Conservation (phyloP, 768 basidiomycete genomes). For the Tylopilus felleus region DNA sequence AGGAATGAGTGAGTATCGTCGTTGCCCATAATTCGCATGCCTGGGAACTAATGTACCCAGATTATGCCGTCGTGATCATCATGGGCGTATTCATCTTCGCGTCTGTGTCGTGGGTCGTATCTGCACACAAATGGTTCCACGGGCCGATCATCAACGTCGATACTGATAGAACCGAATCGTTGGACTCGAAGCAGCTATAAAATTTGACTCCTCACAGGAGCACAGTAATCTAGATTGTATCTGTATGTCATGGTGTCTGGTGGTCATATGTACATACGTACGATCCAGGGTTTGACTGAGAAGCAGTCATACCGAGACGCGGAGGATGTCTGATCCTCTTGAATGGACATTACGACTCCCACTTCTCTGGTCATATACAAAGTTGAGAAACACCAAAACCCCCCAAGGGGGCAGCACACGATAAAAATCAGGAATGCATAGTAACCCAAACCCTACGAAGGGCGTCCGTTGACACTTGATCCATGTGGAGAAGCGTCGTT, state of each 20-base stretch:
- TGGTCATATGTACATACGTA: neutral
- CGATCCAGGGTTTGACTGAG: neutral
- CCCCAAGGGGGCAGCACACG: neutral
- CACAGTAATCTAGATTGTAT: neutral
- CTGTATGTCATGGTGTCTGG: neutral
- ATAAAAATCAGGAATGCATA: neutral
- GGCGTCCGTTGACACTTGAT: slow-evolving; percentile 23
- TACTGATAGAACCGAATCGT: slow-evolving; percentile 4
- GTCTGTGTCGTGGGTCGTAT: slow-evolving; percentile 58
- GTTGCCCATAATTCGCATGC: neutral
- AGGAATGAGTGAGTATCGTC: slow-evolving; percentile 54
- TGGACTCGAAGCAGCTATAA: slow-evolving; percentile 13
- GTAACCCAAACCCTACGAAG: slow-evolving; percentile 10
- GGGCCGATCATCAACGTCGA: slow-evolving; percentile 58
- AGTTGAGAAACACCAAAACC: neutral
- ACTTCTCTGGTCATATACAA: neutral
- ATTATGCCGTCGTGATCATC: slow-evolving; percentile 68
- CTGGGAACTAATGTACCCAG: slow-evolving; percentile 32
- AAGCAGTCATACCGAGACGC: neutral
- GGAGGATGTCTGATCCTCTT: neutral
- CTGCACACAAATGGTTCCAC: slow-evolving; percentile 68
- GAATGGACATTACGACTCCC: neutral
- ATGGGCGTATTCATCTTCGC: slow-evolving; percentile 65
- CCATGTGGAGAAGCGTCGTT: slow-evolving; percentile 21
- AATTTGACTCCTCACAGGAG: neutral